These are phyloP conservation scores for Teratosphaeria nubilosa DNA, from an alignment of 2,329 filamentous ascomycete genomes.

Conservation along the genomic window DNA sequence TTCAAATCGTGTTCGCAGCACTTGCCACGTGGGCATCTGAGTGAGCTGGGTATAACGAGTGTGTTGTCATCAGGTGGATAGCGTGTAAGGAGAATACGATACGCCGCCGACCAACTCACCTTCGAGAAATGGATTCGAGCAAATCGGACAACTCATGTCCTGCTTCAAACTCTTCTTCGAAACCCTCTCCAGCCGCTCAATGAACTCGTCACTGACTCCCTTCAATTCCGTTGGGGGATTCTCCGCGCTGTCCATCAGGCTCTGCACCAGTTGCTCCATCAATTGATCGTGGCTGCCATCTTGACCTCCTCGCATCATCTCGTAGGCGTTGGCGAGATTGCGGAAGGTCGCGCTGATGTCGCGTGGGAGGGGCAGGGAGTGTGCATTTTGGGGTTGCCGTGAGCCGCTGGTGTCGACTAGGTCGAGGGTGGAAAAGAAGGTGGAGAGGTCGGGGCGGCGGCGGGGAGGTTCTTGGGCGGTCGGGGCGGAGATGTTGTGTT, in stretches of 20 bases:
- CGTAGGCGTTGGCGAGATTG: conserved; percentile 50
- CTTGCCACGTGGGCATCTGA: not conserved
- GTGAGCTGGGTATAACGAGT: not conserved
- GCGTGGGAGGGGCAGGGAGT: conserved; percentile 50
- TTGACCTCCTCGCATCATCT: conserved; percentile 41
- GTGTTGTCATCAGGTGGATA: not conserved
- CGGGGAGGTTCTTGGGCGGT: conserved; percentile 23
- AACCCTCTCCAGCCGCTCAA: conserved; percentile 50
- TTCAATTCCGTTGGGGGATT: conserved; percentile 50
- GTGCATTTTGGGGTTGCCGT: conserved; percentile 40
- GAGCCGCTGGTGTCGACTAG: conserved; percentile 45
- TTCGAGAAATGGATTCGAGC: conserved; percentile 51
- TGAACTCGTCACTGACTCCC: conserved; percentile 51
- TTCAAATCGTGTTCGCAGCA: not conserved
- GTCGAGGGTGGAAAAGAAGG: conserved; percentile 55
- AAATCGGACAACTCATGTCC: conserved; percentile 49
- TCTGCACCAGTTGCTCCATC: conserved; percentile 46
- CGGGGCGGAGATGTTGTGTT: conserved; percentile 37
- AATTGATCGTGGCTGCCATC: conserved; percentile 28
- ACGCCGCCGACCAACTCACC: conserved; percentile 26
- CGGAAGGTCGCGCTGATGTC: conserved; percentile 52
- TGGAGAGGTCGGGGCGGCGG: conserved; percentile 53
- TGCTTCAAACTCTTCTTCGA: conserved; percentile 45
- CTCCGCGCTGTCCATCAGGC: conserved; percentile 46
- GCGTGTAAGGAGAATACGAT: not conserved